Evolutionary conservation across 768 basidiomycete genomes (phyloP).

Genomic region (Mycena haematopus): DNA sequence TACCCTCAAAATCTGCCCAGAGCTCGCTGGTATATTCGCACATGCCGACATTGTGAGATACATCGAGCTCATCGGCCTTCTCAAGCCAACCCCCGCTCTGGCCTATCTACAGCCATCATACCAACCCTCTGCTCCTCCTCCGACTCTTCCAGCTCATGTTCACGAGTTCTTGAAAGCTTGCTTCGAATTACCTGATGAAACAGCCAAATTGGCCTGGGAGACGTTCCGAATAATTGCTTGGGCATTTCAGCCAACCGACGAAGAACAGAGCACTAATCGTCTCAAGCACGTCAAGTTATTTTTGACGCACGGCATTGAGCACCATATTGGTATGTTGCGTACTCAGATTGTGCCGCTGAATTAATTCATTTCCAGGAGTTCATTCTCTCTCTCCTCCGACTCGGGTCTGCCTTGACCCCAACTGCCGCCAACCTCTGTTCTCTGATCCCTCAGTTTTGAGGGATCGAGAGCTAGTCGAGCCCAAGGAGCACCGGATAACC

Average conservation of each 20-base stretch:
- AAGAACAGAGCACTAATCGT: slow-evolving; percentile 12
- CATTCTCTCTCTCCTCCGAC: slow-evolving; percentile 12
- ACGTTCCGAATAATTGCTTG: slow-evolving; percentile 6
- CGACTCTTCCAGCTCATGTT: slow-evolving; percentile 6
- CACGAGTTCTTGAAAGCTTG: slow-evolving; percentile 12
- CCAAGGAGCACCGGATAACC: no score
- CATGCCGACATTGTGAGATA: no score
- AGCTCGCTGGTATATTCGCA: no score
- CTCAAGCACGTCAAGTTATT: slow-evolving; percentile 23
- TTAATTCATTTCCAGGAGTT: slow-evolving; percentile 3
- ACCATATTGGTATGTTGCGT: slow-evolving; percentile 20
- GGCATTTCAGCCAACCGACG: slow-evolving; percentile 3
- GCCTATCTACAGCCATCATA: slow-evolving; percentile 7
- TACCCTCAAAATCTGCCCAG: no score
- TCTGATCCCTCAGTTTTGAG: no score
- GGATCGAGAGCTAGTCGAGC: no score
- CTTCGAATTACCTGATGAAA: slow-evolving; percentile 13
- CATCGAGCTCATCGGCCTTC: no score
- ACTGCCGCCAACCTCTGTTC: neutral
- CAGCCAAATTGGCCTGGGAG: slow-evolving; percentile 11
- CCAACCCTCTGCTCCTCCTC: neutral
- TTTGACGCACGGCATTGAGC: slow-evolving; percentile 12
- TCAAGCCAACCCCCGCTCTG: no score
- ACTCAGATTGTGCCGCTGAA: neutral
- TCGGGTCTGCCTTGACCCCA: slow-evolving; percentile 9